Percentiles rank a stretch among this genome's conserved stretches.
Conservation (phyloP, 768 basidiomycete species). For the Amanita rubescens region DNA sequence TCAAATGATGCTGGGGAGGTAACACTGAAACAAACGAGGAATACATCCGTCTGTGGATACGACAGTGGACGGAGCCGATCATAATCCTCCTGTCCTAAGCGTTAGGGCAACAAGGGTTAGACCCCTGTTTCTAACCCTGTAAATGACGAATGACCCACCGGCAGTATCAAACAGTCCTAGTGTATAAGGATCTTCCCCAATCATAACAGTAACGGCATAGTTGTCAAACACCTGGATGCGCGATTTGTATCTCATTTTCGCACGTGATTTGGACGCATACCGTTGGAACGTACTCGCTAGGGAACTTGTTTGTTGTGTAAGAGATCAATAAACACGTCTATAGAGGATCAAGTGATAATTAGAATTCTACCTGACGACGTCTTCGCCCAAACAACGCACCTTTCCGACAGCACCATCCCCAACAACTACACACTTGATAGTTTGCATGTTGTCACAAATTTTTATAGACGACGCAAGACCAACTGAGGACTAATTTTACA, state of each 20-base stretch:
- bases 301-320: constrained; percentile 97
- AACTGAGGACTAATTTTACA: not conserved
- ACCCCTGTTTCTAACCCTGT: not conserved
- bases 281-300: constrained; percentile 98
- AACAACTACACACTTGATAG: constrained; percentile 96
- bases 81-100: constrained; percentile 95
- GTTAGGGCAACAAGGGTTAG: constrained; percentile 5
- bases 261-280: constrained; percentile 43
- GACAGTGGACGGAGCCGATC: constrained; percentile 98
- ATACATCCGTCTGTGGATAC: constrained; percentile 99
- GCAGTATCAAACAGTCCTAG: constrained; percentile 98
- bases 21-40: constrained; percentile 99
- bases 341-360: not conserved
- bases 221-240: constrained; percentile 85
- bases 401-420: constrained; percentile 98
- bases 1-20: constrained; percentile 98
- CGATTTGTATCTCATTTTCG: constrained; percentile 9
- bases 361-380: not conserved
- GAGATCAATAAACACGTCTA: constrained; percentile 96
- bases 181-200: constrained; percentile 98
- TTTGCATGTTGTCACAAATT: constrained; percentile 62
- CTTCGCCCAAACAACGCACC: constrained; percentile 40
- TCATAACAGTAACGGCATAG: constrained; percentile 99
- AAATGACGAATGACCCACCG: constrained; percentile 46
- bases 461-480: constrained; percentile 13